Base-by-base conservation (phyloP, 306 rosid species). In the Hippophae tibetana region DNA sequence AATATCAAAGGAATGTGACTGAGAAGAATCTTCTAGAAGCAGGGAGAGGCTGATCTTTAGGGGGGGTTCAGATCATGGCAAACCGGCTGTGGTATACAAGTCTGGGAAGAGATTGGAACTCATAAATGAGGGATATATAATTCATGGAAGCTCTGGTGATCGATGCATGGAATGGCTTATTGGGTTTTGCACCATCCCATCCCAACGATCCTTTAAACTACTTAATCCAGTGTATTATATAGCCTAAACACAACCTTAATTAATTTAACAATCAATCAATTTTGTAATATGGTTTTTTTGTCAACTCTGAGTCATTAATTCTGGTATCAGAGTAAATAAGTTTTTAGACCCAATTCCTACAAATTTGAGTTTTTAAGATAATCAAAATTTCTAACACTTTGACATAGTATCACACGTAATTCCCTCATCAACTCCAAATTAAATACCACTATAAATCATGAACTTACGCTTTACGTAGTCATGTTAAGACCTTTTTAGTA, bases 191-290 rank as follows among this genome's bases (percentile, higher is more conserved):
- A 47, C 59, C 78, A 5, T 75, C 89, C 59, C 78, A 5, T 75
- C 89, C 10, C 58, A 62, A 3, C 74, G 92, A 14, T 87, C 98
- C 52, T 92, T 92, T 63, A 92, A 92, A 67, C 84, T 92, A 62
- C 96, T 96, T 9, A 87, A 87, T 74, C 95, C 96, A 44, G 79
- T 87, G 93, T 92, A 92, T 61, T 85, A 79, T 61, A 78, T 90
- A 58, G 10, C 82, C 48, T 86, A 50, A 61, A 14, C 47, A 10
- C n/a, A 4, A 49, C 5, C 7, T 49, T 3, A 13, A 6, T 6
- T 11, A 10, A 48, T 10, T 49, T 13, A 23, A 53, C 14, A 42
- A 49, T 56, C 50, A 12, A 8, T 58, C 52, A 57, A 42, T 5
- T 7, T 48, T 48, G 52, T 49, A 49, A 49, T 49, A 49, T 49